Conservation (phyloP, 805 yeast genomes). For the Clavispora fructus region DNA sequence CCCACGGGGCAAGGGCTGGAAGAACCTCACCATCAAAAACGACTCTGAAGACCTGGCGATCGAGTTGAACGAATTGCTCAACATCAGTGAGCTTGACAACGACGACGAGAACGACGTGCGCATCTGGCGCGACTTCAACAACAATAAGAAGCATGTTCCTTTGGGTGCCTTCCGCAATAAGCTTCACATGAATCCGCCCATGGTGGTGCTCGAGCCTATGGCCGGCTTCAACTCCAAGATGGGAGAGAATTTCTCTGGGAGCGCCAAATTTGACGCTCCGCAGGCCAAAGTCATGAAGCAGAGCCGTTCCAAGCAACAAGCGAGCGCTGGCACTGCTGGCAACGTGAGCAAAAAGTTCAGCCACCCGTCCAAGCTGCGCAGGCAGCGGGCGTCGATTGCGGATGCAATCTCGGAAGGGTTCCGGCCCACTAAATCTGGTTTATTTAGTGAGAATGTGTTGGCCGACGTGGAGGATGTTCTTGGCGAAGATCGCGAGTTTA, state of each 20-base stretch:
- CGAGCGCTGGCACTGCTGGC: conserved; percentile 3
- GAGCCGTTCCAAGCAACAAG: conserved; percentile 9
- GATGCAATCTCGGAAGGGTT: conserved; percentile 76
- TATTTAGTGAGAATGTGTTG: conserved; percentile 69
- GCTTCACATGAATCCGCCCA: conserved; percentile 26
- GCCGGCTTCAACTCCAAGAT: conserved; percentile 23
- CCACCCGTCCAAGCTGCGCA: conserved; percentile 27
- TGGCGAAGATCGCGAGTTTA: conserved; percentile 45
- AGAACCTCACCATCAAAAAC: conserved; percentile 15
- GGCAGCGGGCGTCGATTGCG: conserved; percentile 62
- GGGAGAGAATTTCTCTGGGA: conserved; percentile 20
- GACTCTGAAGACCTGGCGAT: conserved; percentile 33
- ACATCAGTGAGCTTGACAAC: conserved; percentile 83
- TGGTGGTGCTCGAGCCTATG: conserved; percentile 20
- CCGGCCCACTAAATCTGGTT: conserved; percentile 68
- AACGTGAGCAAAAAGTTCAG: conserved; percentile 10
- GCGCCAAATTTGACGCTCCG: neutral
- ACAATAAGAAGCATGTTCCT: conserved; percentile 54
- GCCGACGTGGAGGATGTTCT: conserved; percentile 69
- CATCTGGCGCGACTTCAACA: conserved; percentile 43
- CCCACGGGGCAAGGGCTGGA: conserved; percentile 17
- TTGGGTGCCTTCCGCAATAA: conserved; percentile 88
- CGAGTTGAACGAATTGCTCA: conserved; percentile 73
- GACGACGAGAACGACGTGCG: conserved; percentile 52
- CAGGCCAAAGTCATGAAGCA: conserved; percentile 5